phyloP scores from a whole-genome alignment of 768 basidiomycete species.

The Tricholoma hemisulphureum region DNA sequence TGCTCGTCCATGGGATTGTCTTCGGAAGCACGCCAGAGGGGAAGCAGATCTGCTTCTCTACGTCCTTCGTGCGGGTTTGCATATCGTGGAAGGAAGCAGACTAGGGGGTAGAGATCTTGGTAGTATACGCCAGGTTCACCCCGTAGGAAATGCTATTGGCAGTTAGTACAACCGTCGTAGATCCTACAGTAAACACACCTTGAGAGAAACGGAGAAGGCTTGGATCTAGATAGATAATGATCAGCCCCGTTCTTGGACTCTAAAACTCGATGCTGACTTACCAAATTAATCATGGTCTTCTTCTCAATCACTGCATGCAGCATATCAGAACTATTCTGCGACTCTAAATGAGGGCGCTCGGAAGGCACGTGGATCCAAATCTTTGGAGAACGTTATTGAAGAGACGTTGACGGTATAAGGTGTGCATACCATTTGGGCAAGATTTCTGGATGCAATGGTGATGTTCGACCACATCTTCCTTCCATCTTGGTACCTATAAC shows the following conservation, averaged over 20 bases:
- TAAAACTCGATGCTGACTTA: slow-evolving; percentile 25
- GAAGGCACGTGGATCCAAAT: slow-evolving; percentile 57
- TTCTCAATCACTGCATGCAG: slow-evolving; percentile 66
- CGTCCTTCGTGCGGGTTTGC: slow-evolving; percentile 29
- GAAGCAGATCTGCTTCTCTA: slow-evolving; percentile 46
- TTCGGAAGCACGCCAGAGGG: slow-evolving; percentile 53
- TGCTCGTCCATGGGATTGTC: slow-evolving; percentile 17
- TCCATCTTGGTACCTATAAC: slow-evolving; percentile 60
- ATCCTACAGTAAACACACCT: slow-evolving; percentile 35
- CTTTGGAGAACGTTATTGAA: slow-evolving; percentile 22
- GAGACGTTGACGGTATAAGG: no score
- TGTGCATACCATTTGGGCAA: slow-evolving; percentile 53
- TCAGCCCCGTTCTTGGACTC: not conserved
- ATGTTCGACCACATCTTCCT: slow-evolving; percentile 71
- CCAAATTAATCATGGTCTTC: slow-evolving; percentile 70
- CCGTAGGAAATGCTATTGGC: slow-evolving; percentile 57
- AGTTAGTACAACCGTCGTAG: not conserved
- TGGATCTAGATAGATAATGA: slow-evolving; percentile 44
- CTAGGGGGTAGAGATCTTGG: slow-evolving; percentile 67
- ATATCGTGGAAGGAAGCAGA: slow-evolving; percentile 66
- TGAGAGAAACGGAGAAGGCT: slow-evolving; percentile 66
- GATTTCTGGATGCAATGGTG: slow-evolving; percentile 51
- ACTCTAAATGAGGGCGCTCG: slow-evolving; percentile 36
- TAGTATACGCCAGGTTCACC: slow-evolving; percentile 71
- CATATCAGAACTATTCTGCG: slow-evolving; percentile 26